phyloP scores from a whole-genome alignment of 257 asterid species.

The Ocimum tenuiflorum region DNA sequence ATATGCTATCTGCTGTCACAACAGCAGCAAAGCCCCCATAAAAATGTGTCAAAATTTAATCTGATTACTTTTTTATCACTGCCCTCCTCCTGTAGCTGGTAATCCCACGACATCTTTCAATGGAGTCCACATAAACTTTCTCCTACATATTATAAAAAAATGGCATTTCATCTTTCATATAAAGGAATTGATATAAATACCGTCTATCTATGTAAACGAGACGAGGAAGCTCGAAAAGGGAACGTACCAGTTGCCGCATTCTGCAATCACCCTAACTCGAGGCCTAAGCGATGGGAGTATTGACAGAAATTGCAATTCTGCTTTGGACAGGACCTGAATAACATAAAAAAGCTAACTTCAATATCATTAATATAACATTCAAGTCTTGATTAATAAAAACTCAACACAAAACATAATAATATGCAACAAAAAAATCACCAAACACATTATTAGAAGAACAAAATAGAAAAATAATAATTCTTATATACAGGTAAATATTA shows the following conservation, averaged over 20 bases:
- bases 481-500: too few species aligned
- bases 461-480: too few species aligned
- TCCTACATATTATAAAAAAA: constrained; percentile 31
- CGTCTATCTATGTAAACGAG: neutral
- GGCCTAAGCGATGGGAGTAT: constrained; percentile 74
- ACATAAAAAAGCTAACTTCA: too few species aligned
- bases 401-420: too few species aligned
- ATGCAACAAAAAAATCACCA: too few species aligned
- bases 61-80: neutral
- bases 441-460: too few species aligned
- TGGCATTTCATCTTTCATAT: neutral
- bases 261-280: constrained; percentile 71
- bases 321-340: constrained; percentile 49
- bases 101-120: constrained; percentile 64
- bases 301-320: constrained; percentile 58
- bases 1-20: neutral
- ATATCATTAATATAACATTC: too few species aligned
- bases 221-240: too few species aligned
- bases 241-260: constrained; percentile 76
- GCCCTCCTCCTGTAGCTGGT: constrained; percentile 21
- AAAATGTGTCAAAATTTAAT: neutral
- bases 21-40: neutral
- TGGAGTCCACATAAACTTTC: constrained; percentile 81
- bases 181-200: too few species aligned
- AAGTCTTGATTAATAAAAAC: too few species aligned